Evolutionary conservation across 2,329 filamentous ascomycete genomes (phyloP).

Genomic region (Plectosphaerella plurivora): DNA sequence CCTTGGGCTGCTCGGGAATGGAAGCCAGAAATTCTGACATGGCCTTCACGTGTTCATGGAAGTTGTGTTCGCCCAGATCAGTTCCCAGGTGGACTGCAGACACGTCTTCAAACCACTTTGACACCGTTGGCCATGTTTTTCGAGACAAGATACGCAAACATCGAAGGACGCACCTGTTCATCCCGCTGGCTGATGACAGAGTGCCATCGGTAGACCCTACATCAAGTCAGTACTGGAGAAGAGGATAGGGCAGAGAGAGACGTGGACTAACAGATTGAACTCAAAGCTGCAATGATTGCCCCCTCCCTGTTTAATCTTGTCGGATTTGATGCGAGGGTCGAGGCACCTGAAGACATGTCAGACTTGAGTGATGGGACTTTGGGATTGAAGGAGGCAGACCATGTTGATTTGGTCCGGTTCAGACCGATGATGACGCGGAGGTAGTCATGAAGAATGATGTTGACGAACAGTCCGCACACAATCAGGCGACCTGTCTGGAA

Average conservation of each 20-base stretch:
- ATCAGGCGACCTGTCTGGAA: slow-evolving; percentile 36
- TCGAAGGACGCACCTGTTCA: slow-evolving; percentile 9
- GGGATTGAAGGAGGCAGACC: background rate
- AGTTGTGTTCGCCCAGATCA: background rate
- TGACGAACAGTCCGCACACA: slow-evolving; percentile 53
- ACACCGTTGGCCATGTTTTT: background rate
- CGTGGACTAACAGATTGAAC: slow-evolving; percentile 21
- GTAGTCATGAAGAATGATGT: slow-evolving; percentile 37
- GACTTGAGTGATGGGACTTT: background rate
- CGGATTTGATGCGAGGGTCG: slow-evolving; percentile 41
- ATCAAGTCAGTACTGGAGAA: background rate
- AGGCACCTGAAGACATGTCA: slow-evolving; percentile 35
- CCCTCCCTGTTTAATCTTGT: slow-evolving; percentile 20
- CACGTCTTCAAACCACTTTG: slow-evolving; percentile 18
- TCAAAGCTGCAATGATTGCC: slow-evolving; percentile 14
- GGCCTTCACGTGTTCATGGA: slow-evolving; percentile 2
- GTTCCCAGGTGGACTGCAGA: slow-evolving; percentile 14
- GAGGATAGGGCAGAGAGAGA: no score
- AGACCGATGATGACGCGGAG: slow-evolving; percentile 35
- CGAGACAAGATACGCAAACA: no score
- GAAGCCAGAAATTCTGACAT: slow-evolving; percentile 27
- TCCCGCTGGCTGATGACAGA: slow-evolving; percentile 23
- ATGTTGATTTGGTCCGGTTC: slow-evolving; percentile 34
- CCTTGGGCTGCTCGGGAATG: slow-evolving; percentile 43
- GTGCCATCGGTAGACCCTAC: slow-evolving; percentile 25